Conservation (phyloP, 345 rosid species). For the Camelina neglecta region DNA sequence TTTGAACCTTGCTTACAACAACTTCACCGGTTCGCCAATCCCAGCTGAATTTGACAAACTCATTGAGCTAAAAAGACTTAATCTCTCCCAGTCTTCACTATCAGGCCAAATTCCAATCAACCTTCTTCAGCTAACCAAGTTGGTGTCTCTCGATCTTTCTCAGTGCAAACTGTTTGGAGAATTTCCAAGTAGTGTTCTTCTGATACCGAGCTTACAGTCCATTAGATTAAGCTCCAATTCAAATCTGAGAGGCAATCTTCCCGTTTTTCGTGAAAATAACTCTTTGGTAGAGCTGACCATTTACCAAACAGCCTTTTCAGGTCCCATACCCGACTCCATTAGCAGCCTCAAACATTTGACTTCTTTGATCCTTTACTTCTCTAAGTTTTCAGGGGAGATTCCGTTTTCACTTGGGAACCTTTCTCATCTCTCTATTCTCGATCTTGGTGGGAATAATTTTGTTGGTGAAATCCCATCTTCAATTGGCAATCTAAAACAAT, state of each 20-base stretch:
- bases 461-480: conserved; percentile 22
- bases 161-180: not conserved
- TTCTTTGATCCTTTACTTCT: not conserved
- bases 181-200: conserved; percentile 14
- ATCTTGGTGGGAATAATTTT: not conserved
- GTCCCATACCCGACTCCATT: not conserved
- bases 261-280: not conserved
- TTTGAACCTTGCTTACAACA: conserved; percentile 43
- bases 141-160: conserved; percentile 16
- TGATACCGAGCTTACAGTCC: not conserved
- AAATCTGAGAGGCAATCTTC: conserved; percentile 14
- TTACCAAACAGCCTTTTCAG: conserved; percentile 9
- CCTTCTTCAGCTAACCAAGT: not conserved
- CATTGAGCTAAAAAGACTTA: not conserved
- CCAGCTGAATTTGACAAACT: conserved; percentile 1
- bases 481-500: not conserved
- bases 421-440: not conserved
- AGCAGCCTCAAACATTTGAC: not conserved
- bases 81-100: not conserved
- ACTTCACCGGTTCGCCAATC: conserved; percentile 10
- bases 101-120: not conserved
- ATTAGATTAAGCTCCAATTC: not conserved
- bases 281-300: not conserved
- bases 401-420: conserved; percentile 5
- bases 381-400: not conserved